Evolutionary conservation across 768 basidiomycete genomes (phyloP).

Genomic region (Suillus brevipes): DNA sequence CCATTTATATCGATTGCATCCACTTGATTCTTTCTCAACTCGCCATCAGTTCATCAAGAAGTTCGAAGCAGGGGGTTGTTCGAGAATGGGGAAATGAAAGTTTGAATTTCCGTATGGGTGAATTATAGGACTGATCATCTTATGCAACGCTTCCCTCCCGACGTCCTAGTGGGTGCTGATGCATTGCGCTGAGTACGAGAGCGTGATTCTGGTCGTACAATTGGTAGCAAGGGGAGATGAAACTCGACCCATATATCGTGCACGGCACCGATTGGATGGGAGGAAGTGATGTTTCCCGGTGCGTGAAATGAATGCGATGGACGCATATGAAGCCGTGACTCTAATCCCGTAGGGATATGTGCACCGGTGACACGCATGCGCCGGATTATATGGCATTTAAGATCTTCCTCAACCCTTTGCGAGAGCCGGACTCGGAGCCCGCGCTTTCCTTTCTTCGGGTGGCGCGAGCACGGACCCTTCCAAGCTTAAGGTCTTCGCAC

Average conservation of each 20-base stretch:
- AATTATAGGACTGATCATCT: not conserved
- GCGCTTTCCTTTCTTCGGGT: constrained; percentile 13
- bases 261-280: not conserved
- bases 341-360: not conserved
- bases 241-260: not conserved
- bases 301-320: not conserved
- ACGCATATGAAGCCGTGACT: not conserved
- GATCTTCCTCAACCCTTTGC: constrained; percentile 16
- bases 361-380: no score
- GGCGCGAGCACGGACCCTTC: constrained; percentile 23
- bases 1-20: not conserved
- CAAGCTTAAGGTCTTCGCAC: constrained; percentile 42
- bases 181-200: not conserved
- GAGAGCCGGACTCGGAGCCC: constrained; percentile 8
- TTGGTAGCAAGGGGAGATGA: not conserved
- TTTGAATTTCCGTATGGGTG: not conserved
- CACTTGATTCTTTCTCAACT: not conserved
- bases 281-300: not conserved
- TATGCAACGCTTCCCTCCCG: not conserved
- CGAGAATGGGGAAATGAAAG: not conserved
- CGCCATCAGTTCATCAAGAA: not conserved
- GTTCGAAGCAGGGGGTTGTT: not conserved
- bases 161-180: not conserved
- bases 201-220: not conserved
- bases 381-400: constrained; percentile 6